Base-by-base conservation (phyloP, 2,329 filamentous ascomycete species). In the Pleomassaria siparia region DNA sequence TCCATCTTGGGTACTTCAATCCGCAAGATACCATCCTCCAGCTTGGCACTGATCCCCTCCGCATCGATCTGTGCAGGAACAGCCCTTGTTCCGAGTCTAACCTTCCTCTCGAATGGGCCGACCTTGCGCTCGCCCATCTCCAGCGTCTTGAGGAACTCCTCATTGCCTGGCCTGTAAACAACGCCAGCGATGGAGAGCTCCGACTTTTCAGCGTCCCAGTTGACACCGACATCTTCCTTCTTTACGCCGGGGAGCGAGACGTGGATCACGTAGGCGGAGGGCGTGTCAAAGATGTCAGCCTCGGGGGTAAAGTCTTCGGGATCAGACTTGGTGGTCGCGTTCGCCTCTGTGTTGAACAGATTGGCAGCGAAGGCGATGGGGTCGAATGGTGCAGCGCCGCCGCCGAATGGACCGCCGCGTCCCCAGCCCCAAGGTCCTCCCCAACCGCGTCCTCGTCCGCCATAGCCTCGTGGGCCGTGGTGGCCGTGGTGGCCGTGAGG, bases 21-120 rank as follows among this genome's bases (percentile, higher is more conserved):
- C 28, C 85, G 76, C 56, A 95, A 69, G 1, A 95, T 74, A 4
- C 89, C 89, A 64, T 94, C 87, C 68, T 90, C 86, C 72, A 95
- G 78, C 72, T 84, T 89, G 2, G 89, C 88, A 2, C 77, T 80
- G 62, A 94, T 92, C 20, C 72, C 76, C 40, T 85, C 79, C 1
- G 77, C 80, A 59, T 91, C 85, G 13, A 94, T 75, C 53, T 80
- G 77, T 7, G 84, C 83, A 24, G 81, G 80, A 24, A 77, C 77
- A 8, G 75, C 74, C 43, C 74, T 62, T 40, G 74, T 79, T 13
- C 74, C 78, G 21, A 95, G 75, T 22, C 78, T 77, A 40, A 95
- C 75, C 60, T 80, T 83, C 48, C 87, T 79, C 71, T 89, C 84
- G 59, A 95, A 94, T 16, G 85, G 76, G 20, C 89, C 89, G 2